Conservation (phyloP, 768 basidiomycete species). For the Cyclocybe cylindracea region DNA sequence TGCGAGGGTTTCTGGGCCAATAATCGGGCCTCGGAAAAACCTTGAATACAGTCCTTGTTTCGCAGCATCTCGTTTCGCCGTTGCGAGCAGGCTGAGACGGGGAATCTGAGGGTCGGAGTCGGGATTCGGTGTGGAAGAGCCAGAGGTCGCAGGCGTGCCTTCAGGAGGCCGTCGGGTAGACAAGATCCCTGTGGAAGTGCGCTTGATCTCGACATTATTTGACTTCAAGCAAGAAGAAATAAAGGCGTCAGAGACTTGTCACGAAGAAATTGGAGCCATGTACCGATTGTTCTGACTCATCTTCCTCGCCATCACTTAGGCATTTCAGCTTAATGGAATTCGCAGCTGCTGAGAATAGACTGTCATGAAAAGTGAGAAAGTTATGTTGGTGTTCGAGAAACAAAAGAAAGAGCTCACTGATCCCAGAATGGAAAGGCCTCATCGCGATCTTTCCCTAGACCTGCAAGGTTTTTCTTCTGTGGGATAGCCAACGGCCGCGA, state of each 20-base stretch:
- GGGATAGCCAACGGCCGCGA: slow-evolving; percentile 73
- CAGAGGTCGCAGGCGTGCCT: slow-evolving; percentile 50
- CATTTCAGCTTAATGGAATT: slow-evolving; percentile 79
- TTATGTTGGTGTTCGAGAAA: neutral
- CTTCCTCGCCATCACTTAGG: slow-evolving; percentile 51
- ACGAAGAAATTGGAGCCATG: neutral
- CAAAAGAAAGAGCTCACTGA: slow-evolving; percentile 61
- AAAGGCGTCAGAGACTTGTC: neutral
- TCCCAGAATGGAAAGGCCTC: slow-evolving; percentile 99
- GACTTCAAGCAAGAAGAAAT: slow-evolving; percentile 3
- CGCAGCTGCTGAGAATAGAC: slow-evolving; percentile 81
- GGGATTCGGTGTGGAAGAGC: slow-evolving; percentile 39
- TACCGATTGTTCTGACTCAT: slow-evolving; percentile 25
- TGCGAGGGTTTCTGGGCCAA: slow-evolving; percentile 46
- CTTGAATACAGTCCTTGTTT: slow-evolving; percentile 71
- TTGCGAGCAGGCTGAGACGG: slow-evolving; percentile 53
- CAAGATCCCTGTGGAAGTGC: slow-evolving; percentile 75
- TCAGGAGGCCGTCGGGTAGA: slow-evolving; percentile 64
- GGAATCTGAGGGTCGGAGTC: slow-evolving; percentile 23
- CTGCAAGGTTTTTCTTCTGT: slow-evolving; percentile 83
- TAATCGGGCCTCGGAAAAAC: slow-evolving; percentile 78
- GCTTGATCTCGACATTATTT: slow-evolving; percentile 37
- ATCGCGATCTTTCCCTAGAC: slow-evolving; percentile 90
- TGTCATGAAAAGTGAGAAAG: slow-evolving; percentile 24
- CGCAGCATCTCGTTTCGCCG: slow-evolving; percentile 80